Conservation (phyloP, 1,284 basidiomycete genomes). For the Ceratobasidium sp. region DNA sequence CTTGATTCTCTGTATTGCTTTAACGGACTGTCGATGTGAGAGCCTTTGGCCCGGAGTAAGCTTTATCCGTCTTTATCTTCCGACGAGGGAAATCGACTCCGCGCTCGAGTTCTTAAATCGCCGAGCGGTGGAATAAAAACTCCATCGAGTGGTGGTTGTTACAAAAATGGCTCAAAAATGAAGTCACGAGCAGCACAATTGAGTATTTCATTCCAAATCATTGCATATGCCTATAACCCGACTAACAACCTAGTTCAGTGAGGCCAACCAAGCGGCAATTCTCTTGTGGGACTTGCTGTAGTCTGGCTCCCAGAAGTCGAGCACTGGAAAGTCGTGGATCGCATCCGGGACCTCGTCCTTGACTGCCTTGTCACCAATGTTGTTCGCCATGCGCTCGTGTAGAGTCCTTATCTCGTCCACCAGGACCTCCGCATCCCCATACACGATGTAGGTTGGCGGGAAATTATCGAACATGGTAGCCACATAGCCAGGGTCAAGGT, state of each 20-base stretch:
- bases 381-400: slow-evolving; percentile 53
- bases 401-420: slow-evolving; percentile 59
- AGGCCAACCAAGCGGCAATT: slow-evolving; percentile 31
- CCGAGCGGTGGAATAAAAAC: slow-evolving; percentile 9
- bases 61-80: too few species aligned
- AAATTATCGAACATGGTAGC: slow-evolving; percentile 58
- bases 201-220: not conserved
- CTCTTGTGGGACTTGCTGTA: slow-evolving; percentile 49
- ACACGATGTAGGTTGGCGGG: slow-evolving; percentile 62
- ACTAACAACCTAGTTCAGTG: not conserved
- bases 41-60: not conserved
- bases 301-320: slow-evolving; percentile 64
- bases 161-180: too few species aligned
- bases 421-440: slow-evolving; percentile 62
- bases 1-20: not conserved
- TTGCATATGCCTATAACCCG: not conserved
- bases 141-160: too few species aligned
- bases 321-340: slow-evolving; percentile 61
- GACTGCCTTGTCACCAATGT: slow-evolving; percentile 55
- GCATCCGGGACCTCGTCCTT: slow-evolving; percentile 60
- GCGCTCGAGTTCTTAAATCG: not conserved
- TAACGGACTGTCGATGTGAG: not conserved
- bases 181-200: not conserved
- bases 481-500: slow-evolving; percentile 51
- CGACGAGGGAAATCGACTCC: not conserved